Percentiles rank a stretch among this genome's conserved stretches.
These are phyloP conservation scores for Arabidopsis suecica DNA, from an alignment of 345 rosid genomes.

Conservation along the genomic window DNA sequence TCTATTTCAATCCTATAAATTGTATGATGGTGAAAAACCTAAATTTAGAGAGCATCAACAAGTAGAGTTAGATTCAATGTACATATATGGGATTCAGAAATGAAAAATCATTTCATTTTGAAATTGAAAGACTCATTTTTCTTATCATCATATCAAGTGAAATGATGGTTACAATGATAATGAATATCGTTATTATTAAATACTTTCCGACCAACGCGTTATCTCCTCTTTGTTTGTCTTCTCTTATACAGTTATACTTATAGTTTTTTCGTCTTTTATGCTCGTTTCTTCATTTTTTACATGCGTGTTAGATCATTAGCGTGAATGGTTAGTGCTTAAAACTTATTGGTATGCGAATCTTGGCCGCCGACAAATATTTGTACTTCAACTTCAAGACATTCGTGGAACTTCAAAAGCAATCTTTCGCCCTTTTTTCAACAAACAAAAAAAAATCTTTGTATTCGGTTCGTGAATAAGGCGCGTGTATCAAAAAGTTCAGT, in stretches of 20 bases:
- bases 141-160: constrained; percentile 30
- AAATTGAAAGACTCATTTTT: constrained; percentile 32
- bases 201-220: constrained; percentile 49
- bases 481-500: neutral
- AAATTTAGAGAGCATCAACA: neutral
- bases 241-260: neutral
- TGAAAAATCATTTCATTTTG: constrained; percentile 37
- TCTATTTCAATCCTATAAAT: neutral
- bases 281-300: neutral
- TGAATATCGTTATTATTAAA: constrained; percentile 22
- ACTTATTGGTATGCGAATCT: constrained; percentile 26
- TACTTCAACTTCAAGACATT: constrained; percentile 37
- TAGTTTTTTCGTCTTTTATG: neutral
- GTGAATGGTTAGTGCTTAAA: constrained; percentile 18
- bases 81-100: neutral
- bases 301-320: constrained; percentile 10
- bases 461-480: neutral
- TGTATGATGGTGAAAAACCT: neutral
- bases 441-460: neutral
- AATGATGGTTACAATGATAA: constrained; percentile 36
- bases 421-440: no score
- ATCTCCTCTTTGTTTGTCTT: constrained; percentile 24
- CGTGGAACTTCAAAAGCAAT: constrained; percentile 37
- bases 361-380: constrained; percentile 42
- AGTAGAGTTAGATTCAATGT: constrained; percentile 20